Percentiles rank a stretch among this genome's conserved stretches.
These are phyloP conservation scores for Hypoxylon sp. DNA, from an alignment of 2,329 filamentous ascomycete genomes.

Conservation along the genomic window DNA sequence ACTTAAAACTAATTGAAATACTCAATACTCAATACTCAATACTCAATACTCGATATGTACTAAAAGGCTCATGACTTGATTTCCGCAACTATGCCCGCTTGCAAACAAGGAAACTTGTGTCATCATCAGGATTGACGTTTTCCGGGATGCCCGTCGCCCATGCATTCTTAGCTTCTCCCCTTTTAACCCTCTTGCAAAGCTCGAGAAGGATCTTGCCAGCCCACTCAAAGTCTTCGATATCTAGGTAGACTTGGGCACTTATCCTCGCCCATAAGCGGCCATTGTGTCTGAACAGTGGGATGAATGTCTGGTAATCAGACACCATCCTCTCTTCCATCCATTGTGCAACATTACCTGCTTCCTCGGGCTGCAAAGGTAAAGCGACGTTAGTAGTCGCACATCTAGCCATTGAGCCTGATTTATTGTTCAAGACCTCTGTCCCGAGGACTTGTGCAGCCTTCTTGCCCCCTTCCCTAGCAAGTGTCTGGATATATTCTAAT, in stretches of 20 bases:
- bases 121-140: neutral
- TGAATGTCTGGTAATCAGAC: conserved; percentile 77
- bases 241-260: conserved; percentile 89
- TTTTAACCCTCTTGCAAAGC: conserved; percentile 60
- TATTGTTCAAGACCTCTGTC: conserved; percentile 80
- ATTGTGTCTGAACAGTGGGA: conserved; percentile 74
- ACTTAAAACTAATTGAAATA: neutral
- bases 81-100: neutral
- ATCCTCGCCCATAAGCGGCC: conserved; percentile 78
- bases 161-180: conserved; percentile 47
- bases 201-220: conserved; percentile 71
- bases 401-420: conserved; percentile 70
- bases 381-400: conserved; percentile 82
- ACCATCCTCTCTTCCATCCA: conserved; percentile 72
- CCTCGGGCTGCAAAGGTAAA: conserved; percentile 70
- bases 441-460: conserved; percentile 73
- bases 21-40: no score
- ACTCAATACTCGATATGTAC: no score
- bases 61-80: no score
- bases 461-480: conserved; percentile 76
- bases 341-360: conserved; percentile 60
- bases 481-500: conserved; percentile 70
- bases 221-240: conserved; percentile 82
- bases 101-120: neutral
- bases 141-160: neutral